Conservation (phyloP, 345 rosid genomes). For the Arabidopsis thaliana region DNA sequence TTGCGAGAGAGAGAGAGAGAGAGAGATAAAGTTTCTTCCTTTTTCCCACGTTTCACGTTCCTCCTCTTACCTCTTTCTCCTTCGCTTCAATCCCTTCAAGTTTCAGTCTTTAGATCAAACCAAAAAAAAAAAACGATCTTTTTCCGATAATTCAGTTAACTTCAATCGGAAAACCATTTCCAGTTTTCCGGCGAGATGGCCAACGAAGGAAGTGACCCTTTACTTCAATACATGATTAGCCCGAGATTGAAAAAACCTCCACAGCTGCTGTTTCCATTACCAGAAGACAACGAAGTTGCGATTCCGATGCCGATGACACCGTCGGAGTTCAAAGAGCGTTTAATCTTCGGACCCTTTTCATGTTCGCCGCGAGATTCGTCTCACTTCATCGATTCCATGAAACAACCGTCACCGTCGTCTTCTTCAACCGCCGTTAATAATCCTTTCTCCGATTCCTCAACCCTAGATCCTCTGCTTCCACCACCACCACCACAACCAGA, state of each 20-base stretch:
- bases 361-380: conserved; percentile 53
- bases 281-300: conserved; percentile 68
- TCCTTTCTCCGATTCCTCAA: conserved; percentile 32
- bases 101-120: not conserved
- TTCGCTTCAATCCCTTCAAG: conserved; percentile 4
- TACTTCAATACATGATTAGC: conserved; percentile 52
- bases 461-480: conserved; percentile 37
- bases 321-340: conserved; percentile 76
- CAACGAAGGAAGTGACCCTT: conserved; percentile 53
- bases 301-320: conserved; percentile 64
- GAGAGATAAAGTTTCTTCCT: conserved; percentile 24
- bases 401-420: conserved; percentile 45
- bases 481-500: conserved; percentile 28
- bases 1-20: not conserved
- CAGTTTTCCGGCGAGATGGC: conserved; percentile 39
- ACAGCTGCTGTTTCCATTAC: conserved; percentile 62
- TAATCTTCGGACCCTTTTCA: conserved; percentile 78
- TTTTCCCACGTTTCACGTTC: conserved; percentile 29
- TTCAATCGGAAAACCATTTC: conserved; percentile 1
- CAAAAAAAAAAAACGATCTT: not conserved
- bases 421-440: conserved; percentile 13
- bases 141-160: not conserved
- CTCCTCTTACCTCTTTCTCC: conserved; percentile 26
- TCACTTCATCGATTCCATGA: conserved; percentile 59
- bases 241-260: conserved; percentile 49